Base-by-base conservation (phyloP, 2,329 filamentous ascomycete genomes). In the Aotearoamyces nothofagi region DNA sequence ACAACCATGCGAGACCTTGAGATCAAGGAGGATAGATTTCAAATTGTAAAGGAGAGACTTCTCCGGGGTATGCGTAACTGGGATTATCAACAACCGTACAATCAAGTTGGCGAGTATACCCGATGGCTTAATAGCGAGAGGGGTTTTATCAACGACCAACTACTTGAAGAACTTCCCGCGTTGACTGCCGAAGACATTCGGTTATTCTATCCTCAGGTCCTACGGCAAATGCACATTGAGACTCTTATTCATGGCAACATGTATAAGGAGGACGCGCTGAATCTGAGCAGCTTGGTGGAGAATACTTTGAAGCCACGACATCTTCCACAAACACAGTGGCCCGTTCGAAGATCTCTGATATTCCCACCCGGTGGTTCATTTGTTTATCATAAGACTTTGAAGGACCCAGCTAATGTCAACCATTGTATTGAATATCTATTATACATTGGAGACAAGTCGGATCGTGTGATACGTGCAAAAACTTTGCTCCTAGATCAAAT, bases 201-300 rank as follows among this genome's bases (percentile, higher is more conserved):
- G 27, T 57, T 65, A 5, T 93, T 93, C 56, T 78, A 78, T 49
- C 78, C 78, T 24, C 77, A 90, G 43, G 58, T 93, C 26, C 62
- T 96, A 23, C 66, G 71, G 9, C 84, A 96, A 48, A 65, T 87
- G 40, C 79, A 92, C 44, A 77, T 94, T 37, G 90, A 98, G 52
- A 66, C 84, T 3, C 69, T 93, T 32, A 79, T 77, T 0, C 86
- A 94, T 44, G 90, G 90, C 29, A 98, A 98, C 51, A 51, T 98
- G 31, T 84, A 92, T 60, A 92, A 86, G 55, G 83, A 92, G 50
- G 90, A 98, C 47, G 84, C 83, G 0, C 60, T 94, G 31, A 78
- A 77, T 48, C 66, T 93, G 49, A 87, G 82, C 0, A 73, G 90
- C 39, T 66, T 92, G 43, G 66, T 94, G 15, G 81, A 92, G 50